A percentile compares a stretch with the other conserved stretches of the same genome.
These are phyloP conservation scores for Hydnomerulius pinastri DNA, from an alignment of 768 basidiomycete species.

Conservation along the genomic window DNA sequence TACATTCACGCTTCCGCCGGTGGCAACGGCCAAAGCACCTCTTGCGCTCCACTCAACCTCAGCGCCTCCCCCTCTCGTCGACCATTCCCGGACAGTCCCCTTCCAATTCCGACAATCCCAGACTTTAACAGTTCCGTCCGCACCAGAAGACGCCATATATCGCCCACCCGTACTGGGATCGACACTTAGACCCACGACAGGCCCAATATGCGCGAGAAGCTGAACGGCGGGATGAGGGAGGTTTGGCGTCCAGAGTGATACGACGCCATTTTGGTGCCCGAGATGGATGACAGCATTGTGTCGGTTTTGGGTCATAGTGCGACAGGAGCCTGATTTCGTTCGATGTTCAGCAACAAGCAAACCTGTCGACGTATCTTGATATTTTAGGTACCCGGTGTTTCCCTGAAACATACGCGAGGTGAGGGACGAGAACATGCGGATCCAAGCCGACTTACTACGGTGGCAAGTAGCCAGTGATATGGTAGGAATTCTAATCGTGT, in stretches of 20 bases:
- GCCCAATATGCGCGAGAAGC: conserved; percentile 87
- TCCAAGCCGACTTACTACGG: conserved; percentile 56
- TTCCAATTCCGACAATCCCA: conserved; percentile 99
- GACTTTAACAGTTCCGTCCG: conserved; percentile 87
- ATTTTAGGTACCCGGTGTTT: conserved; percentile 89
- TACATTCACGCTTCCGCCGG: conserved; percentile 84
- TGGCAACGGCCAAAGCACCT: conserved; percentile 80
- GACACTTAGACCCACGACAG: conserved; percentile 76
- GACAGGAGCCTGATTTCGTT: conserved; percentile 85
- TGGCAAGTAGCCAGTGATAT: conserved; percentile 92
- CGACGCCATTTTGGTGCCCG: conserved; percentile 92
- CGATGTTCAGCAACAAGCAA: conserved; percentile 83
- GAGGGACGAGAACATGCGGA: background rate
- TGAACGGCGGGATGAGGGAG: conserved; percentile 90
- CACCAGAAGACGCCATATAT: conserved; percentile 89
- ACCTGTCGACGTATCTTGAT: conserved; percentile 96
- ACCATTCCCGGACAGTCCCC: conserved; percentile 81
- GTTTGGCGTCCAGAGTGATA: conserved; percentile 98
- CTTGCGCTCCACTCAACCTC: conserved; percentile 85
- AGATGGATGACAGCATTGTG: conserved; percentile 95
- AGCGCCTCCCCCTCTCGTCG: conserved; percentile 62
- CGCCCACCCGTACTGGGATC: conserved; percentile 85
- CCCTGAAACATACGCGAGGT: conserved; percentile 47
- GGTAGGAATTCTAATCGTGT: conserved; percentile 90
- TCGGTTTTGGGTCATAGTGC: conserved; percentile 84